Evolutionary conservation across 2,329 filamentous ascomycete genomes (phyloP), one percentile per base, ranked within the genome.

Genomic region (Trichoderma citrinoviride): DNA sequence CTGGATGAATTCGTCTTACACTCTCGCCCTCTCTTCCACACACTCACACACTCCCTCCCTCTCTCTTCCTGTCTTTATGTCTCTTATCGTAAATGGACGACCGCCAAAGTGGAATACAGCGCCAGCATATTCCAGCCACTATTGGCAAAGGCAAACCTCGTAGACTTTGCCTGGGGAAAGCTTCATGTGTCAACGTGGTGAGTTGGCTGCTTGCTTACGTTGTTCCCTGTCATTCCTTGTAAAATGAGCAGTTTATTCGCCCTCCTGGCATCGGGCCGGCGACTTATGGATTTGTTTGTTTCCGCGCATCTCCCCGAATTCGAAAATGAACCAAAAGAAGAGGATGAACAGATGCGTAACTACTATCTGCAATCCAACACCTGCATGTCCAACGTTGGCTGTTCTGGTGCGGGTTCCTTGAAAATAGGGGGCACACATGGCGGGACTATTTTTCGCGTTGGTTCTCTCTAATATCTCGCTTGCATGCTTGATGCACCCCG

Each of bases 211-310:
- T 10, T 27, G 37, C 37, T 56, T 43, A 56, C 53, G 37, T 37
- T 27, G 7, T 37, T 19, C 10, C n/a, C n/a, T n/a, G n/a, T n/a
- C n/a, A n/a, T n/a, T n/a, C n/a, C n/a, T n/a, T n/a, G n/a, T n/a
- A n/a, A n/a, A n/a, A n/a, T n/a, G n/a, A n/a, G n/a, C n/a, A n/a
- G n/a, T n/a, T n/a, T n/a, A n/a, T n/a, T n/a, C n/a, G n/a, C n/a
- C n/a, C n/a, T n/a, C n/a, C n/a, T n/a, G n/a, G 29, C 50, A 53
- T 53, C 50, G 50, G 29, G 50, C 29, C 50, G 50, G 50, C 50
- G 29, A 27, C 12, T 54, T 33, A 40, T 53, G 8, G 17, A 33
- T 29, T 40, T 21, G 29, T 23, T 53, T 53, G 10, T 47, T 15
- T 25, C n/a, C 7, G 5, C 15, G n/a, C 33, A 40, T 54, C 29